Evolutionary conservation across 805 yeast genomes (phyloP).

Genomic region (Pichia kluyveri): DNA sequence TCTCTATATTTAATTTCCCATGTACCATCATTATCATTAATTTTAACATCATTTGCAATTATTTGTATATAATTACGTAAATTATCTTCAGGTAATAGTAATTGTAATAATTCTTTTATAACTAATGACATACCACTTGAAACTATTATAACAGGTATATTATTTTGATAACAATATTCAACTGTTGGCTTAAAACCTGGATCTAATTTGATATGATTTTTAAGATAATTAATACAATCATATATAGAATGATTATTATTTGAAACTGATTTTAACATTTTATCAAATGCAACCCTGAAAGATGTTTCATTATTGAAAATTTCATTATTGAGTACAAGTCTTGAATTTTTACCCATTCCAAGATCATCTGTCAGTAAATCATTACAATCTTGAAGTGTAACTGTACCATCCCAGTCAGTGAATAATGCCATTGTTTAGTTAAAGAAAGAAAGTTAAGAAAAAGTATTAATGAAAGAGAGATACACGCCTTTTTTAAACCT

Average conservation of each 20-base stretch:
- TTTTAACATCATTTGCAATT: slow-evolving; percentile 48
- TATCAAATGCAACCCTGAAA: slow-evolving; percentile 75
- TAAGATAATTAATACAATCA: slow-evolving; percentile 66
- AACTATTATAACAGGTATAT: slow-evolving; percentile 79
- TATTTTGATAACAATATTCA: slow-evolving; percentile 62
- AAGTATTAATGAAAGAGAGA: too few relatives aligned
- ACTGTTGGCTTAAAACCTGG: slow-evolving; percentile 84
- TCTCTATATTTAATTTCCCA: slow-evolving; percentile 88
- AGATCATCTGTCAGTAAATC: slow-evolving; percentile 82
- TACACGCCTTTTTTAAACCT: too few relatives aligned
- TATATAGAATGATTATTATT: slow-evolving; percentile 37
- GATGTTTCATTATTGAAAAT: slow-evolving; percentile 60
- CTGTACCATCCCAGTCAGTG: slow-evolving; percentile 98
- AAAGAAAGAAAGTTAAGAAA: too few relatives aligned
- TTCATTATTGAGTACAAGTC: slow-evolving; percentile 60
- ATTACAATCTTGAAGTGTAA: slow-evolving; percentile 90
- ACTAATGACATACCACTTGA: slow-evolving; percentile 93
- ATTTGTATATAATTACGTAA: slow-evolving; percentile 67
- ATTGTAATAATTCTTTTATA: slow-evolving; percentile 58
- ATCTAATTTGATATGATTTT: slow-evolving; percentile 65
- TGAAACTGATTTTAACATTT: slow-evolving; percentile 80
- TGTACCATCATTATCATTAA: slow-evolving; percentile 31
- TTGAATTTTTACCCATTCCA: slow-evolving; percentile 71
- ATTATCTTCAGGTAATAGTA: slow-evolving; percentile 44
- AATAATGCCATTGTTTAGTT: slow-evolving; percentile 33